Percentiles rank a stretch among this genome's conserved stretches.
These are phyloP conservation scores for Yarrowia hollandica DNA, from an alignment of 805 yeast genomes.

Conservation along the genomic window DNA sequence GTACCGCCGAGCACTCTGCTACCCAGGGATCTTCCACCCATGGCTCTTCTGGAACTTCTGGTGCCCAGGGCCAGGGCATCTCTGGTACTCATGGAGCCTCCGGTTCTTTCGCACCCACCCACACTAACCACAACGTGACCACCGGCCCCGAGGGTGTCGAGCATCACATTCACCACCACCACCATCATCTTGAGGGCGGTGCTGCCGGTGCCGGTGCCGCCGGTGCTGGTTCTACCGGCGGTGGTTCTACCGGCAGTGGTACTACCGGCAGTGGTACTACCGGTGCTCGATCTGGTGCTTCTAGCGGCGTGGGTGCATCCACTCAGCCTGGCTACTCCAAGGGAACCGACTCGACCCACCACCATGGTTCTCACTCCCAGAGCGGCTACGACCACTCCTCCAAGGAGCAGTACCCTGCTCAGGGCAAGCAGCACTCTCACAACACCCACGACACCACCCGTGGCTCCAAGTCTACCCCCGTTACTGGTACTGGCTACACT, in stretches of 20 bases:
- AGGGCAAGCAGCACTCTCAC: constrained; percentile 17
- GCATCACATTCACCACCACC: constrained; percentile 23
- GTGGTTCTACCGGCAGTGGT: not conserved
- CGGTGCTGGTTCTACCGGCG: too few species aligned
- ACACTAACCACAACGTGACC: constrained; percentile 6
- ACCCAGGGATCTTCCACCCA: not conserved
- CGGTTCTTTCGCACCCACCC: constrained; percentile 12
- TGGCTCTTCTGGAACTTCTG: not conserved
- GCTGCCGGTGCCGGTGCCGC: constrained; percentile 6
- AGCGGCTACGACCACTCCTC: constrained; percentile 18
- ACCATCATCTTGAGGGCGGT: constrained; percentile 6
- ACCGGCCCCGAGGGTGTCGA: constrained; percentile 5
- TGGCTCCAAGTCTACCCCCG: not conserved
- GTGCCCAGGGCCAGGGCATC: constrained; percentile 6
- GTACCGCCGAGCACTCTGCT: constrained; percentile 6
- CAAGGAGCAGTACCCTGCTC: constrained; percentile 21
- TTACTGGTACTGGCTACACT: not conserved
- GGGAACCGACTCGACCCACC: not conserved
- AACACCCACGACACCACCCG: constrained; percentile 5
- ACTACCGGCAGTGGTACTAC: not conserved
- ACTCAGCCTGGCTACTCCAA: constrained; percentile 14
- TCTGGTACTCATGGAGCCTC: constrained; percentile 21
- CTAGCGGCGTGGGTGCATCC: constrained; percentile 1
- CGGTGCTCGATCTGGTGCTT: not conserved
- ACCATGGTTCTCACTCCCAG: constrained; percentile 22